Conservation (phyloP, 352 stramenopile species). For the Globisporangium nunn region DNA sequence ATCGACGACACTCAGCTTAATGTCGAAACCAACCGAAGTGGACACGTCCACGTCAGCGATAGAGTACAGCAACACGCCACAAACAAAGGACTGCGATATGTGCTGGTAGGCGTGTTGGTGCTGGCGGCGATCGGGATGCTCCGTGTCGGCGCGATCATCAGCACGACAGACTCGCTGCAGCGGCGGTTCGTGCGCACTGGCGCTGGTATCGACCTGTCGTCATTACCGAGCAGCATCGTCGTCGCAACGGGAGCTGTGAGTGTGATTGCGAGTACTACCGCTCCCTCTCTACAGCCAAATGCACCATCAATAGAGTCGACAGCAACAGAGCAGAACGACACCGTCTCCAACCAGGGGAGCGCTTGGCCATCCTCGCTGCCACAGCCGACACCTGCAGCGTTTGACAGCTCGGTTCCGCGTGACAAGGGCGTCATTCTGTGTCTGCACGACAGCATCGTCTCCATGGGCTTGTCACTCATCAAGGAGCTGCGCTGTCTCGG, state of each 20-base stretch:
- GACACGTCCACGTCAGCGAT: background rate
- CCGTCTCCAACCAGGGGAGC: background rate
- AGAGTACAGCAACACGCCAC: background rate
- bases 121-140: slow-evolving; percentile 1
- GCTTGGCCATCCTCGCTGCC: background rate
- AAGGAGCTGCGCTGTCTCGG: slow-evolving; percentile 40
- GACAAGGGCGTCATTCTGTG: slow-evolving; percentile 29
- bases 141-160: slow-evolving; percentile 1
- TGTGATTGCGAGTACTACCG: background rate
- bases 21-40: background rate
- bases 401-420: slow-evolving; percentile 3
- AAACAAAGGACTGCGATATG: background rate
- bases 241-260: background rate
- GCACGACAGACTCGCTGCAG: background rate
- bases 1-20: background rate
- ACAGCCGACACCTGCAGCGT: background rate
- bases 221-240: background rate
- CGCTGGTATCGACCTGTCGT: background rate
- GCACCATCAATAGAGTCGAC: background rate
- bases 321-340: background rate
- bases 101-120: slow-evolving; percentile 4
- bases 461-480: slow-evolving; percentile 41
- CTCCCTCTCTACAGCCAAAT: background rate
- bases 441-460: slow-evolving; percentile 30
- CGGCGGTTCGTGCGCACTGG: slow-evolving; percentile 6